phyloP scores from a whole-genome alignment of 139 green algal species.

The Monoraphidium neglectum region DNA sequence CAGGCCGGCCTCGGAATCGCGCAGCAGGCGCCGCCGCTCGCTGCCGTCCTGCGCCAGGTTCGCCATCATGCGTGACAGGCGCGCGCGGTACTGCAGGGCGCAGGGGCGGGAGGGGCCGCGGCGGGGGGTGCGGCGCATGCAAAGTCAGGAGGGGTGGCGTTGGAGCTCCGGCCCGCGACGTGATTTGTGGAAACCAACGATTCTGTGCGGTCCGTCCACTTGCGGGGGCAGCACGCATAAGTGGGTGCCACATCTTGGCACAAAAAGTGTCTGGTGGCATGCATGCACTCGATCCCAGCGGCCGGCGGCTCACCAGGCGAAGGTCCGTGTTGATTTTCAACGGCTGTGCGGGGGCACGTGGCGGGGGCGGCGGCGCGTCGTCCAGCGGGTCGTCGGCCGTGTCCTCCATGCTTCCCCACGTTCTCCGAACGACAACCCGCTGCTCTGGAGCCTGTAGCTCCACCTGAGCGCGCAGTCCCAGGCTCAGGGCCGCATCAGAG shows the following conservation, averaged over 20 bases:
- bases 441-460: too few relatives aligned
- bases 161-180: background rate
- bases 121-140: background rate
- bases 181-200: background rate
- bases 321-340: slow-evolving; percentile 90
- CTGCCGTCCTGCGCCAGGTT: slow-evolving; percentile 18
- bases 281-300: background rate
- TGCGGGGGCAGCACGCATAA: too few relatives aligned
- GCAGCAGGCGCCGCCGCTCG: slow-evolving; percentile 37
- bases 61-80: slow-evolving; percentile 46
- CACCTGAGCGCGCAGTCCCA: too few relatives aligned
- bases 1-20: slow-evolving; percentile 60
- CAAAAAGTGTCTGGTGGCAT: too few relatives aligned
- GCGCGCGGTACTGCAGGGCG: slow-evolving; percentile 64
- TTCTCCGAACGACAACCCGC: too few relatives aligned
- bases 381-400: too few relatives aligned
- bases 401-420: too few relatives aligned
- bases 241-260: too few relatives aligned
- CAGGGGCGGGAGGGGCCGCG: too few relatives aligned
- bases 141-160: background rate
- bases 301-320: slow-evolving; percentile 49
- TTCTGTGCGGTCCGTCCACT: slow-evolving; percentile 4
- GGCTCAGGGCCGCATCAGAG: too few relatives aligned
- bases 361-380: too few relatives aligned
- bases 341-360: background rate